A percentile compares a stretch with the other conserved stretches of the same genome.
These are phyloP conservation scores for Pestalotiopsis sp. DNA, from an alignment of 2,329 filamentous ascomycete species.

Conservation along the genomic window DNA sequence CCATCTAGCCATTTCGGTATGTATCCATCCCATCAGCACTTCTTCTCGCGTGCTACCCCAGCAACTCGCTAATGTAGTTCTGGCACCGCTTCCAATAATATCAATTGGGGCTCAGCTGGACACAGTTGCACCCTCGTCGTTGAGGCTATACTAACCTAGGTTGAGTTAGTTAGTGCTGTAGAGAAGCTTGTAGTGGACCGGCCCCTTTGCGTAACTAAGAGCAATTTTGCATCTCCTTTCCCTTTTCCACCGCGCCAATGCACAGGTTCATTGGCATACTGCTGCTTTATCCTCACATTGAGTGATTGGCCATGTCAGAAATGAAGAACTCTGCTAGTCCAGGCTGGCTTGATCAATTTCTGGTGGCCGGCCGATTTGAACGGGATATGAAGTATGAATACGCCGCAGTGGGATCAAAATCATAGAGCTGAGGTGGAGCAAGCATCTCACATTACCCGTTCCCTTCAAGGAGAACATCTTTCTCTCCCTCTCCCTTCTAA, in stretches of 20 bases:
- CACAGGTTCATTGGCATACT: not conserved
- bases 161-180: not conserved
- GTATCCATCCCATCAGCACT: too few relatives aligned
- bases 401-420: not conserved
- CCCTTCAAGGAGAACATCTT: not conserved
- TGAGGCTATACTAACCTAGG: not conserved
- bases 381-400: not conserved
- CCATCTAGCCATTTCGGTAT: too few relatives aligned
- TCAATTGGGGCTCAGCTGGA: not conserved
- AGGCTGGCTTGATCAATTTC: not conserved
- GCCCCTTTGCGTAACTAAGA: not conserved
- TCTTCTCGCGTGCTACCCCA: too few relatives aligned
- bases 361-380: not conserved
- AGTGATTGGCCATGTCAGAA: not conserved
- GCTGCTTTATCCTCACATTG: not conserved
- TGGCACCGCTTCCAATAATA: not conserved
- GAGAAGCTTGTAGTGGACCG: not conserved
- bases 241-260: not conserved
- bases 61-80: not conserved
- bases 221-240: not conserved
- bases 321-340: not conserved
- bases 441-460: not conserved
- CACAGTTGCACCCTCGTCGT: not conserved
- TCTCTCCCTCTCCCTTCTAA: not conserved
- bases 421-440: not conserved